Conservation (phyloP, 495 filamentous ascomycete species). For the Tuber melanosporum region DNA sequence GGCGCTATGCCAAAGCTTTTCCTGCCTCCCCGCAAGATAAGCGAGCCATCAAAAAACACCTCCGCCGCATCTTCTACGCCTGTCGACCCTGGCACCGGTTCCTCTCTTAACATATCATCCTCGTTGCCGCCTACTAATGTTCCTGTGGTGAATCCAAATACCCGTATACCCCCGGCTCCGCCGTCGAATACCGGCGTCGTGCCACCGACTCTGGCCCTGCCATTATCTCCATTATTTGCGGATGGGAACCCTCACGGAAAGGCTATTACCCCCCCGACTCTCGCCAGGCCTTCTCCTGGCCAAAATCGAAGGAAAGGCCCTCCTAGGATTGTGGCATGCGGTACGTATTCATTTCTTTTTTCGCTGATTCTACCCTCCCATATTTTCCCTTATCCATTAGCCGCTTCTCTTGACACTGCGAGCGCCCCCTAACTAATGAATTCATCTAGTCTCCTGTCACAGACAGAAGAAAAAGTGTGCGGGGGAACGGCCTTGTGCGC, state of each 20-base stretch:
- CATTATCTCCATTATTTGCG: not conserved
- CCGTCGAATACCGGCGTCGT: not conserved
- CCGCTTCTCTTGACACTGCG: not conserved
- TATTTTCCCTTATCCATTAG: slow-evolving; percentile 8
- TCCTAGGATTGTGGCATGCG: slow-evolving; percentile 26
- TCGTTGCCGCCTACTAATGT: not conserved
- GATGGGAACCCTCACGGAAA: not conserved
- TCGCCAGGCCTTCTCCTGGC: not conserved
- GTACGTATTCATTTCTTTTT: slow-evolving; percentile 15
- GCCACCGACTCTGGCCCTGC: not conserved
- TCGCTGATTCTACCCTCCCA: not conserved
- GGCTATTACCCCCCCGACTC: not conserved
- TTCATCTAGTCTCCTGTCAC: slow-evolving; percentile 27
- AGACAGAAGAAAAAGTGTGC: slow-evolving; percentile 39
- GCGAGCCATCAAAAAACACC: not conserved
- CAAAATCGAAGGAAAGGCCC: not conserved
- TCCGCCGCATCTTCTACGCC: not conserved
- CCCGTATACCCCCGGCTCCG: not conserved
- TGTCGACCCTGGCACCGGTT: not conserved
- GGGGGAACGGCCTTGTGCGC: slow-evolving; percentile 21
- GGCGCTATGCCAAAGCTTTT: not conserved
- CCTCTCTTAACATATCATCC: not conserved
- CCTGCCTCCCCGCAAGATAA: not conserved
- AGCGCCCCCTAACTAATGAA: not conserved
- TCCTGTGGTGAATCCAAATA: not conserved